phyloP scores from a whole-genome alignment of 306 rosid genomes.

The Adenanthera pavonina region DNA sequence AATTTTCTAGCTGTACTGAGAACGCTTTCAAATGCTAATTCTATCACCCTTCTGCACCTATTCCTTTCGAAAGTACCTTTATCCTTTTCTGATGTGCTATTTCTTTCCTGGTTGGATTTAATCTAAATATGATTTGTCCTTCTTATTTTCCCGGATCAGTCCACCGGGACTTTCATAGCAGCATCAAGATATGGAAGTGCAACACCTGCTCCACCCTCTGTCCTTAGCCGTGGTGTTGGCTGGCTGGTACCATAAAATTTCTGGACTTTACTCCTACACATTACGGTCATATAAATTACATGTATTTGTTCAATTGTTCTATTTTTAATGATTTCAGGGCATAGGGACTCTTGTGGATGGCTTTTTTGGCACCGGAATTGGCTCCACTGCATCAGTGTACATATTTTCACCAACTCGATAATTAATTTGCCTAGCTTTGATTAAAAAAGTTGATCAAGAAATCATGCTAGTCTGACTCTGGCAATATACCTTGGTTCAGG shows the following conservation, averaged over 20 bases:
- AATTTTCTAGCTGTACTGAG: conserved; percentile 9
- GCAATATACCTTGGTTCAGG: neutral
- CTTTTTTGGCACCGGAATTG: conserved; percentile 72
- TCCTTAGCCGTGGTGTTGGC: conserved; percentile 83
- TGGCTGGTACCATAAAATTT: conserved; percentile 73
- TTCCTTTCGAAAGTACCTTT: neutral
- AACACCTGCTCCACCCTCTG: conserved; percentile 80
- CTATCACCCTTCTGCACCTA: neutral
- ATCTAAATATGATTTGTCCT: conserved; percentile 20
- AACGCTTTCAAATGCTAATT: conserved; percentile 20
- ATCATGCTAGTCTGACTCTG: conserved; percentile 3
- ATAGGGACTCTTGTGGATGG: conserved; percentile 75
- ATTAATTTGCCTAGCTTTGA: neutral
- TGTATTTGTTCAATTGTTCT: conserved; percentile 20
- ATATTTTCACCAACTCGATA: conserved; percentile 10
- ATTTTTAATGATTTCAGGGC: conserved; percentile 60
- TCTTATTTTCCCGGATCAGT: conserved; percentile 48
- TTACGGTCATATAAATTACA: neutral
- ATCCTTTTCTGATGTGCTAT: conserved; percentile 2
- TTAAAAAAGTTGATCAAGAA: neutral
- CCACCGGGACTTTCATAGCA: conserved; percentile 81
- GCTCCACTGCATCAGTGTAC: conserved; percentile 90
- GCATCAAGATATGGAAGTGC: conserved; percentile 90
- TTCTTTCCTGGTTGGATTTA: conserved; percentile 10
- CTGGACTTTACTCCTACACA: neutral